Evolutionary conservation across 2,329 filamentous ascomycete genomes (phyloP).

Genomic region (Phialophora chinensis): DNA sequence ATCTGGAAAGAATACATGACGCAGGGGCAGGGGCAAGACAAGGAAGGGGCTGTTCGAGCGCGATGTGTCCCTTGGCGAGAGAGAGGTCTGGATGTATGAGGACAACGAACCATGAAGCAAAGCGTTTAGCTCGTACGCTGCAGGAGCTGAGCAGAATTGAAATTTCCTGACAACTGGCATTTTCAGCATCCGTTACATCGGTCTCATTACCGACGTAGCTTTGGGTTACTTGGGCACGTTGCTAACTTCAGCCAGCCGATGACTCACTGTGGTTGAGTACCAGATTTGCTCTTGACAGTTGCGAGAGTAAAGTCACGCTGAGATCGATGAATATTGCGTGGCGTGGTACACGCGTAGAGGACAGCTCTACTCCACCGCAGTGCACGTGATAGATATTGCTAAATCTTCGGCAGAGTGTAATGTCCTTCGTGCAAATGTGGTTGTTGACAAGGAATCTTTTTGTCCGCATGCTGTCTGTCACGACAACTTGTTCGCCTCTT

Average conservation of each 20-base stretch:
- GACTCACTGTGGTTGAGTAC: background rate
- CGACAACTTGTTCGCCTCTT: conserved; percentile 6
- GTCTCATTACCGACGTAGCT: background rate
- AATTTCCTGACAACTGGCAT: background rate
- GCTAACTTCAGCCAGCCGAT: background rate
- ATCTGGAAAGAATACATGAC: background rate
- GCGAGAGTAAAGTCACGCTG: background rate
- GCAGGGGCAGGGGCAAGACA: background rate
- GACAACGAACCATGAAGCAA: background rate
- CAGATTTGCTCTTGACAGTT: background rate
- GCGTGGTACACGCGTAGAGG: background rate
- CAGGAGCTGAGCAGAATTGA: background rate
- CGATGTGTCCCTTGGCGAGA: background rate
- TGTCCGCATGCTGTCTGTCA: conserved; percentile 7
- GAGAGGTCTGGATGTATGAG: background rate
- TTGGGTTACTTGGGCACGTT: background rate
- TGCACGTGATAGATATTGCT: conserved; percentile 18
- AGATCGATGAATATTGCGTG: background rate
- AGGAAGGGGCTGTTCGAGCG: background rate
- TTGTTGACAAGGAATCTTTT: conserved; percentile 16
- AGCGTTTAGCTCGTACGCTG: background rate
- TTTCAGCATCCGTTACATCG: background rate
- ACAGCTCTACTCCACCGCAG: background rate
- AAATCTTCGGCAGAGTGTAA: conserved; percentile 10
- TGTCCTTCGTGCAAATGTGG: background rate